Evolutionary conservation across 148 eudicot genomes (phyloP).

Genomic region (Arbutus unedo): DNA sequence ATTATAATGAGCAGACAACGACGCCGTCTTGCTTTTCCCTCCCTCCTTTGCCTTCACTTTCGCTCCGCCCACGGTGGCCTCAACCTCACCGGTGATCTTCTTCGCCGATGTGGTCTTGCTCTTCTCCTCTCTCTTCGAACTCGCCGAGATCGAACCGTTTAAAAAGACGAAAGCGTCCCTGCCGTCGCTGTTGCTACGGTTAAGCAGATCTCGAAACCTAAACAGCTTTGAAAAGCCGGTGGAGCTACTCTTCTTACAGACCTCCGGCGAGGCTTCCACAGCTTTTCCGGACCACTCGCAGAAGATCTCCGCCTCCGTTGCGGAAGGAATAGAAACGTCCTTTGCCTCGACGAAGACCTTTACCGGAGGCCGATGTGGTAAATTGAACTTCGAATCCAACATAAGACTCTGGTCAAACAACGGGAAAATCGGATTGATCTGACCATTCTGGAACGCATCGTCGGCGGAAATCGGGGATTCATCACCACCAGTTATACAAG

Average conservation of each 20-base stretch:
- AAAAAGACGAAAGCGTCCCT: constrained; percentile 73
- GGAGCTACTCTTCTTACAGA: constrained; percentile 78
- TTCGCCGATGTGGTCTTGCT: background rate
- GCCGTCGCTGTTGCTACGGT: constrained; percentile 75
- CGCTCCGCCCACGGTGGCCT: constrained; percentile 7
- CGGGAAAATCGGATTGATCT: constrained; percentile 55
- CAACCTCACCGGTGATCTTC: constrained; percentile 12
- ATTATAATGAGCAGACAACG: constrained; percentile 51
- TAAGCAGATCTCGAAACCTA: constrained; percentile 53
- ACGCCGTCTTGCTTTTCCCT: constrained; percentile 25
- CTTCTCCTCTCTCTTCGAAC: constrained; percentile 18
- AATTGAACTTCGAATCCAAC: constrained; percentile 9
- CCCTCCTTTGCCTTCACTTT: constrained; percentile 16
- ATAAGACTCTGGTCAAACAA: constrained; percentile 32
- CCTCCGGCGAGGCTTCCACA: constrained; percentile 33
- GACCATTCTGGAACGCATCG: constrained; percentile 61
- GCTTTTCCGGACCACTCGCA: constrained; percentile 45
- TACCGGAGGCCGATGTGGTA: constrained; percentile 38
- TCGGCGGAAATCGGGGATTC: constrained; percentile 49
- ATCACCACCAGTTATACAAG: constrained; percentile 13
- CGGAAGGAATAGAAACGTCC: background rate
- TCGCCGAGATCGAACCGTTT: constrained; percentile 14
- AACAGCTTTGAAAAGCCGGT: constrained; percentile 89
- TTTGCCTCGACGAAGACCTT: constrained; percentile 45
- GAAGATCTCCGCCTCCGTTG: constrained; percentile 39